phyloP scores from a whole-genome alignment of 306 rosid genomes.

The Quercus wislizeni region DNA sequence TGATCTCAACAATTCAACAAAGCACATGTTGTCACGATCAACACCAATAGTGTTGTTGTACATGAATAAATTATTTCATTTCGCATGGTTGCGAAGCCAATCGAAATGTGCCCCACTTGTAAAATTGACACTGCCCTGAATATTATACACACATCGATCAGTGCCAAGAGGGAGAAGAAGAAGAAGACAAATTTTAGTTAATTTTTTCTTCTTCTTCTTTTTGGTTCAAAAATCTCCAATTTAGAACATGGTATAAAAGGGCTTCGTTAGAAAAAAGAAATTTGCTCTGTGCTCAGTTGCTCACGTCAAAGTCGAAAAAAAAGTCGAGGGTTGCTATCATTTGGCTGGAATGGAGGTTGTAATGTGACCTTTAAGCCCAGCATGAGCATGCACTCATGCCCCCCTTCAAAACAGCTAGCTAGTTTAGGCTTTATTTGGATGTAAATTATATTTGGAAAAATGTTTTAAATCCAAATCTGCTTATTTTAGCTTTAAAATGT shows the following conservation, averaged over 20 bases:
- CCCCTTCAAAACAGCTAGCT: background rate
- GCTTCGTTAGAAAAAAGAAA: background rate
- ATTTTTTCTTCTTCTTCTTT: too few relatives aligned
- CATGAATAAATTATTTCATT: constrained; percentile 21
- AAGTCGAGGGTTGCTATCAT: background rate
- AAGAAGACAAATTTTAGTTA: constrained; percentile 3
- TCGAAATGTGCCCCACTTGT: constrained; percentile 39
- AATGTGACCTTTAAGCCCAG: background rate
- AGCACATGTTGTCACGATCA: constrained; percentile 22
- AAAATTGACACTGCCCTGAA: background rate
- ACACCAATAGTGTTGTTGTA: constrained; percentile 4
- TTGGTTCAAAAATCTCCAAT: background rate
- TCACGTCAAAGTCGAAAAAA: background rate
- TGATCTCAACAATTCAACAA: constrained; percentile 8
- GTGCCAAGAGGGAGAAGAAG: background rate
- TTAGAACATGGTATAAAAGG: background rate
- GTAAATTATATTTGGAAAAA: background rate
- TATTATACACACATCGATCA: background rate
- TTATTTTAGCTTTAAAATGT: too few relatives aligned
- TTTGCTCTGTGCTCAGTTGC: background rate
- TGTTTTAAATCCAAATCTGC: background rate
- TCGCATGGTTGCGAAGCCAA: constrained; percentile 41
- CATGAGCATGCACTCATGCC: background rate
- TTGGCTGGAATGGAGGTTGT: background rate
- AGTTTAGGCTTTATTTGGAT: background rate